Conservation (phyloP, 2,329 filamentous ascomycete genomes). For the Penicillium polonicum region DNA sequence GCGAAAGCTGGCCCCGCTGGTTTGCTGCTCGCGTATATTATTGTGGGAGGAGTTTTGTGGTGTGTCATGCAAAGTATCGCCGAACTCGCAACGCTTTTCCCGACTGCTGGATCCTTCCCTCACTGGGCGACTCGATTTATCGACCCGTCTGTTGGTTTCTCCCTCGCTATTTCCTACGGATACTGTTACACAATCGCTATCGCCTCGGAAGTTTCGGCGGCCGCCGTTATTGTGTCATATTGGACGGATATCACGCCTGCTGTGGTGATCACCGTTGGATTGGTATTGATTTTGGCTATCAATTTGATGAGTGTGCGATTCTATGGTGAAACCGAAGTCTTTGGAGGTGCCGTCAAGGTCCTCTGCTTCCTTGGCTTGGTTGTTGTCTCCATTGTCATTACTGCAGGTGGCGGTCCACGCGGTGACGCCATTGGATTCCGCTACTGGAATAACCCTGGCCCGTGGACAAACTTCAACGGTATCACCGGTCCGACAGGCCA, state of each 20-base stretch:
- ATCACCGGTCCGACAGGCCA: constrained; percentile 35
- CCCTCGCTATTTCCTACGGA: constrained; percentile 75
- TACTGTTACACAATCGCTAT: constrained; percentile 79
- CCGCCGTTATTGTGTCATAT: constrained; percentile 78
- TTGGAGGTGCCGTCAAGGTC: constrained; percentile 34
- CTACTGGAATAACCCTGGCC: constrained; percentile 37
- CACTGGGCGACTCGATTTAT: constrained; percentile 87
- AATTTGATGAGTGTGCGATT: constrained; percentile 35
- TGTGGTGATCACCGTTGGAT: constrained; percentile 62
- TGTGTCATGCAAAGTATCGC: constrained; percentile 87
- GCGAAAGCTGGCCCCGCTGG: constrained; percentile 72
- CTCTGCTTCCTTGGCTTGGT: constrained; percentile 33
- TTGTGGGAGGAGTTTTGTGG: constrained; percentile 76
- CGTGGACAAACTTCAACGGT: constrained; percentile 34
- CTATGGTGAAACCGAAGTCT: constrained; percentile 35
- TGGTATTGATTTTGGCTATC: constrained; percentile 32
- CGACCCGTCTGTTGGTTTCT: constrained; percentile 88
- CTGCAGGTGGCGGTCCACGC: constrained; percentile 33
- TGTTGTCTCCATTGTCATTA: constrained; percentile 35
- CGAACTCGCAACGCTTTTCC: constrained; percentile 85
- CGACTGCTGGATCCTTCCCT: constrained; percentile 85
- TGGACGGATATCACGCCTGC: constrained; percentile 68
- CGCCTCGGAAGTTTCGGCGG: constrained; percentile 75
- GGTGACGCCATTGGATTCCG: constrained; percentile 35
- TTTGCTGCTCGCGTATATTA: constrained; percentile 61